Percentiles rank a stretch among this genome's conserved stretches.
Evolutionary conservation across 1,139 yeast species (phyloP).

Genomic region (Geotrichum aggregatum): DNA sequence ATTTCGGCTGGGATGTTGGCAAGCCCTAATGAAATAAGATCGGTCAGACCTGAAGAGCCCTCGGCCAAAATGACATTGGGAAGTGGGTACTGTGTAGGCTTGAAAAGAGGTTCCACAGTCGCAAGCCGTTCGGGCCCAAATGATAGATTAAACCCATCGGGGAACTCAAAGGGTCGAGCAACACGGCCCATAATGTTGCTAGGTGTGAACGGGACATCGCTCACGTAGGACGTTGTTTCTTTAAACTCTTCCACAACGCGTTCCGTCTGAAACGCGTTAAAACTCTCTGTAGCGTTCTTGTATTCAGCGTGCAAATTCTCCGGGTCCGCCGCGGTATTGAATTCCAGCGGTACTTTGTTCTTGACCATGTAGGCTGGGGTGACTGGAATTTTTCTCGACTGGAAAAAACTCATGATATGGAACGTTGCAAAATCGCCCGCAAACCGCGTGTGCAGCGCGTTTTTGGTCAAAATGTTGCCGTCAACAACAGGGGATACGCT

Average conservation of each 20-base stretch:
- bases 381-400: conserved; percentile 31
- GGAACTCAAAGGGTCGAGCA: conserved; percentile 70
- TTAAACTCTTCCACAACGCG: conserved; percentile 56
- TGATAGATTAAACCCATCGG: conserved; percentile 60
- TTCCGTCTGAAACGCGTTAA: conserved; percentile 38
- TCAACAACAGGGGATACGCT: conserved; percentile 92
- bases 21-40: conserved; percentile 56
- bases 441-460: conserved; percentile 37
- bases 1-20: conserved; percentile 56
- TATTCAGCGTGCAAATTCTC: conserved; percentile 34
- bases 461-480: conserved; percentile 48
- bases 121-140: conserved; percentile 65
- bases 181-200: conserved; percentile 29
- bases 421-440: conserved; percentile 45
- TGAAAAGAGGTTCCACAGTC: conserved; percentile 75
- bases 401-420: conserved; percentile 36
- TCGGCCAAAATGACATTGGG: conserved; percentile 32
- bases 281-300: conserved; percentile 34
- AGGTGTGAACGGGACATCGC: conserved; percentile 43
- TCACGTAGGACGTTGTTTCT: conserved; percentile 54
- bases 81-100: conserved; percentile 38
- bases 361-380: conserved; percentile 37
- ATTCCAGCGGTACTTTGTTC: conserved; percentile 34
- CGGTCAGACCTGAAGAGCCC: conserved; percentile 55
- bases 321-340: conserved; percentile 41